Evolutionary conservation across 2,329 filamentous ascomycete genomes (phyloP).

Genomic region (Incumbomyces lentus): DNA sequence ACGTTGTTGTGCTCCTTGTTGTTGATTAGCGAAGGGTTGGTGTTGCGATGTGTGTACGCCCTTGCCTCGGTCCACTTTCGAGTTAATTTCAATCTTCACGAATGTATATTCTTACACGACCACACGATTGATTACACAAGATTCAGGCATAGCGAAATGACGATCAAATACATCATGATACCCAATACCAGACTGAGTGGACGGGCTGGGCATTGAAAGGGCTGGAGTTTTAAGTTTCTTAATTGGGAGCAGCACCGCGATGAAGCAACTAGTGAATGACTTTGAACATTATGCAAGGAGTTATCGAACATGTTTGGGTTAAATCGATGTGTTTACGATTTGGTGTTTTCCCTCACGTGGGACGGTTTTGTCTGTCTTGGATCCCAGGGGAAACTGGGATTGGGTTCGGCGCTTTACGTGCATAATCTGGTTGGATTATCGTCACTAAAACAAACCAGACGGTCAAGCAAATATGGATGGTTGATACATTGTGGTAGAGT

Average conservation of each 20-base stretch:
- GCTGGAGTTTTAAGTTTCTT: conserved; percentile 14
- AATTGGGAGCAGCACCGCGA: conserved; percentile 17
- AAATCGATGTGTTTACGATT: conserved; percentile 10
- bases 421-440: conserved; percentile 3
- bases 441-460: conserved; percentile 5
- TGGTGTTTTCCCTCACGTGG: background rate
- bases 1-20: conserved; percentile 14
- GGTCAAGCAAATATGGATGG: conserved; percentile 4
- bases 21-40: conserved; percentile 13
- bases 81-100: conserved; percentile 9
- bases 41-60: conserved; percentile 17
- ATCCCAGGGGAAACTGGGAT: background rate
- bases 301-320: conserved; percentile 15
- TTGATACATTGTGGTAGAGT: conserved; percentile 6
- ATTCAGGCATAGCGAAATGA: conserved; percentile 21
- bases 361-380: background rate
- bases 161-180: conserved; percentile 21
- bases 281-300: conserved; percentile 19
- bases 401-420: background rate
- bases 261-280: conserved; percentile 8
- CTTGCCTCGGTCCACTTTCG: background rate
- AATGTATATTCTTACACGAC: conserved; percentile 9
- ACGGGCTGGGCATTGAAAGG: conserved; percentile 14
- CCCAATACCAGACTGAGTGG: conserved; percentile 9
- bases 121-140: conserved; percentile 12